phyloP scores from a whole-genome alignment of 2,329 filamentous ascomycete species.

The Penicillium sp. region DNA sequence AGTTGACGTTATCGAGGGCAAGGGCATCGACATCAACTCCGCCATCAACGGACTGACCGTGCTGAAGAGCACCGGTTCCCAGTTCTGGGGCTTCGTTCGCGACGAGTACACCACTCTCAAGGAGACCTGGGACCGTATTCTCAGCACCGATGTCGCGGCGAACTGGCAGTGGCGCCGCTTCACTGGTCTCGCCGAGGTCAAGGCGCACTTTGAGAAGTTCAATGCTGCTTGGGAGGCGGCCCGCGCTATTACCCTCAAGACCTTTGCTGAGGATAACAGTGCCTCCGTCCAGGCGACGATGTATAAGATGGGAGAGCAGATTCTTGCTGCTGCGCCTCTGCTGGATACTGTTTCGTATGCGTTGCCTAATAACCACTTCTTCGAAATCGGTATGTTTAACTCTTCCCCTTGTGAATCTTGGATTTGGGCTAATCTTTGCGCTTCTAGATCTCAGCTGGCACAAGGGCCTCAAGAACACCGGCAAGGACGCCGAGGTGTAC shows the following conservation, averaged over 20 bases:
- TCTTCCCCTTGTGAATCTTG: not conserved
- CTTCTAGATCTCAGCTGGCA: constrained; percentile 81
- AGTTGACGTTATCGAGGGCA: constrained; percentile 56
- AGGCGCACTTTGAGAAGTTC: constrained; percentile 57
- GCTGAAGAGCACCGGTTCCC: constrained; percentile 90
- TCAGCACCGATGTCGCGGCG: constrained; percentile 85
- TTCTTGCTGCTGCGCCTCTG: constrained; percentile 65
- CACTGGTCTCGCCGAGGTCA: constrained; percentile 57
- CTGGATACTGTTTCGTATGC: constrained; percentile 68
- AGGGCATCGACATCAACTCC: constrained; percentile 67
- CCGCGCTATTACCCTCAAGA: constrained; percentile 77
- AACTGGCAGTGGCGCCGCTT: constrained; percentile 78
- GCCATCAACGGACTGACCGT: constrained; percentile 74
- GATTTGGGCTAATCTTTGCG: constrained; percentile 3
- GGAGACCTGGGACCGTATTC: constrained; percentile 89
- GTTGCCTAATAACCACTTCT: constrained; percentile 97
- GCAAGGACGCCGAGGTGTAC: constrained; percentile 89
- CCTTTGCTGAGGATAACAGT: constrained; percentile 81
- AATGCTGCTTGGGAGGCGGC: constrained; percentile 69
- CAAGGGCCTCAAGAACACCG: constrained; percentile 88
- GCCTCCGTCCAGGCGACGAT: constrained; percentile 94
- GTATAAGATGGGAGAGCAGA: constrained; percentile 95
- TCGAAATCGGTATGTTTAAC: constrained; percentile 60
- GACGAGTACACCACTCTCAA: constrained; percentile 87
- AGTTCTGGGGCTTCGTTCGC: constrained; percentile 86